Evolutionary conservation across 2,329 filamentous ascomycete species (phyloP).

Genomic region (Trichoderma oligosporum): DNA sequence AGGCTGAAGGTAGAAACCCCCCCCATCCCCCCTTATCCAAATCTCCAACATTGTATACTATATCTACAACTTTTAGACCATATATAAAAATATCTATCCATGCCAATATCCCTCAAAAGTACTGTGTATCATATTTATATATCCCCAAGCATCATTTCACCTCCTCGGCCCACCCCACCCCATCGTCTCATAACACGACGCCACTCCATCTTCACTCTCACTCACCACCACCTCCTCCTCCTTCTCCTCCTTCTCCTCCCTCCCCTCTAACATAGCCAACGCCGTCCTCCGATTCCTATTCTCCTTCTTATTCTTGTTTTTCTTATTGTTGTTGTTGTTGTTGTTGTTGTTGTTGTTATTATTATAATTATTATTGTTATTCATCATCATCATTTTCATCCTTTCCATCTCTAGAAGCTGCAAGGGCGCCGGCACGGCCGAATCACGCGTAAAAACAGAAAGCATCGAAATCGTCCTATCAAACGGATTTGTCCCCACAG

Average conservation of each 20-base stretch:
- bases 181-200: conserved; percentile 17
- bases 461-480: not conserved
- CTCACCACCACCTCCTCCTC: not conserved
- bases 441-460: not conserved
- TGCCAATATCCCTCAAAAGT: no score
- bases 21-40: no score
- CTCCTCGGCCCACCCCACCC: not conserved
- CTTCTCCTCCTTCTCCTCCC: not conserved
- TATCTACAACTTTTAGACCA: no score
- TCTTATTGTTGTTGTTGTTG: no score
- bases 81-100: no score
- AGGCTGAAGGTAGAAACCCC: no score
- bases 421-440: not conserved
- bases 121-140: not conserved
- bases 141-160: not conserved
- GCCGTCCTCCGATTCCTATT: not conserved
- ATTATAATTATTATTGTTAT: no score
- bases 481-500: not conserved
- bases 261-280: conserved; percentile 3
- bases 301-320: not conserved
- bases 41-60: no score
- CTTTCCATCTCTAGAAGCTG: not conserved
- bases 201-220: not conserved
- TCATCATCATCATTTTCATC: no score
- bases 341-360: no score